Evolutionary conservation across 1,284 basidiomycete species (phyloP), one percentile per base, ranked within the genome.

Genomic region (Phylloporus gajari): DNA sequence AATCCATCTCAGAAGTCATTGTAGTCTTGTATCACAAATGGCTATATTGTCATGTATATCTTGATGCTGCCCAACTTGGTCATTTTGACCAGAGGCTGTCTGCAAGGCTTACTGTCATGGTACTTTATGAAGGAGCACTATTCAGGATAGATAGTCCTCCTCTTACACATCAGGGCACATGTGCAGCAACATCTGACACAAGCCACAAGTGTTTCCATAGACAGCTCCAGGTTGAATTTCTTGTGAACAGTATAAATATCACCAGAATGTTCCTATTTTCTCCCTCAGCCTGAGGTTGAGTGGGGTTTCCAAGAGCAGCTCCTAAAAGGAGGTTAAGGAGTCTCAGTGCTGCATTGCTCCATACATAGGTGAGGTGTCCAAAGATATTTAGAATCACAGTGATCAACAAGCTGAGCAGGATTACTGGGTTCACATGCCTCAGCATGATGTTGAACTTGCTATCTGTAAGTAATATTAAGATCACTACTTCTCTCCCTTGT

Each of bases 1-100:
- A 84, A 56, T 4, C 71, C 42, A 1, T 75, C 78, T 15, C 85
- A 25, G 76, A 83, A 85, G 48, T 83, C 75, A 4, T 77, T 79
- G 51, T 83, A 79, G 60, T 81, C 76, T 32, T 79, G 78, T 2
- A 74, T 27, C 17, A 80, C 42, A 59, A 73, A 82, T 4, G 75
- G 74, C 42, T 75, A 78, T 40, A 83, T 61, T 2, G 23, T 23
- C n/a, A 11, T n/a, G 25, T 4, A 13, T 7, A 11, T 25, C 11
- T 51, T 25, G 12, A n/a, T 25, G 3, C 67, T n/a, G 9, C 19
- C 32, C 1, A 44, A 12, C 17, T 68, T 68, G 0, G 3, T 9
- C 0, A 15, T 12, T 61, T 42, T 72, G 7, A 71, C 48, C 11
- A 74, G 17, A 1, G 32, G 27, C 5, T 73, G 68, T 23, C 32